Base-by-base conservation (phyloP, 345 rosid genomes). In the Cochlearia excelsa region DNA sequence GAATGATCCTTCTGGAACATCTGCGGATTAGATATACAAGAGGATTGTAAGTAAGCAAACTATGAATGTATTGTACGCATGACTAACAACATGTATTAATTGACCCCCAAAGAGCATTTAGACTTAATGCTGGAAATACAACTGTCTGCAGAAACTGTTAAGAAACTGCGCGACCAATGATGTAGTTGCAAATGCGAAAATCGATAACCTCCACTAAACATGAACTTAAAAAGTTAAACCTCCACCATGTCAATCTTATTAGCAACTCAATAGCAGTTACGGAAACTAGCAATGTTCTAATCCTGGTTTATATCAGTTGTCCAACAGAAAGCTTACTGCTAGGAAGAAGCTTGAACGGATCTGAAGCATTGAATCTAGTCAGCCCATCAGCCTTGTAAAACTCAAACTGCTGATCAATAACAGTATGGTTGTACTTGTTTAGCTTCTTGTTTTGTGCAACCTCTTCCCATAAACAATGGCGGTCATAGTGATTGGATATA, bases 381-480 rank as follows among this genome's bases (percentile, higher is more conserved):
- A 93, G 78, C 42, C 99, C 99, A 77, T 93, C 97, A 33, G 90
- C 66, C 77, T 74, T 83, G 80, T 93, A 93, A 78, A 81, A 89
- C 47, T 68, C 69, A 76, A 93, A 85, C 67, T 93, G 97, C 57
- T 93, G 75, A 63, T 93, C 88, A 43, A 89, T 93, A 61, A 80
- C 74, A 33, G 84, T 83, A 68, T 83, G 99, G 66, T 93, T 89
- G 71, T 93, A 93, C 74, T 89, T 93, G 80, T 93, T 93, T 72
- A 93, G 76, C 81, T 71, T 85, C 72, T 93, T 93, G 71, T 93
- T 93, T 61, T 85, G 99, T 26, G 80, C 85, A 60, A 93, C 99
- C 80, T 93, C 97, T 76, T 93, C 97, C 99, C 97, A 89, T 28
- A 93, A 75, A 72, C 97, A 93, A 68, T 87, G 97, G 27, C 97